These are phyloP conservation scores for Elsinoe fawcettii DNA, from an alignment of 2,329 filamentous ascomycete genomes.

Conservation along the genomic window DNA sequence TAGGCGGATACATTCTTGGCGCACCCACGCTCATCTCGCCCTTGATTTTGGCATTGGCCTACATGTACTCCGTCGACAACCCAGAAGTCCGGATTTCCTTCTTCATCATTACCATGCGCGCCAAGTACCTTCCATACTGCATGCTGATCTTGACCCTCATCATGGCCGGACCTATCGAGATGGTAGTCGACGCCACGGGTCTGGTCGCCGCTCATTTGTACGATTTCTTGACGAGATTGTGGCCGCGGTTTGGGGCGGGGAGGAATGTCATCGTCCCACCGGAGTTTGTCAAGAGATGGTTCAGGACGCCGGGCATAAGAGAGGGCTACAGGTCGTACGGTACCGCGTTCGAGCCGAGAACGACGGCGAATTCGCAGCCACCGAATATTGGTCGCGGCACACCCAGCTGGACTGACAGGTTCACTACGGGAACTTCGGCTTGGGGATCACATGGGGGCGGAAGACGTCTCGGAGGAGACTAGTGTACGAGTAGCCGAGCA, in stretches of 20 bases:
- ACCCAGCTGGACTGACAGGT: conserved; percentile 27
- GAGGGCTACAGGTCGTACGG: conserved; percentile 51
- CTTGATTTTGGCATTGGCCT: conserved; percentile 70
- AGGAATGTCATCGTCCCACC: conserved; percentile 70
- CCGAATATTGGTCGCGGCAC: conserved; percentile 24
- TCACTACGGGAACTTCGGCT: conserved; percentile 41
- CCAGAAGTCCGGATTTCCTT: conserved; percentile 67
- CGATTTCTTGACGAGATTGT: conserved; percentile 81
- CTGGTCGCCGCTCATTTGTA: conserved; percentile 81
- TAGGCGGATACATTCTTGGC: conserved; percentile 42
- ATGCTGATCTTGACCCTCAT: conserved; percentile 71
- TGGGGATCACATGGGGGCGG: conserved; percentile 59
- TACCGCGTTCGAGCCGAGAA: conserved; percentile 46
- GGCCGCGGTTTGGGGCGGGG: conserved; percentile 82
- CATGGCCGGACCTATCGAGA: conserved; percentile 49
- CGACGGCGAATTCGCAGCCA: conserved; percentile 37
- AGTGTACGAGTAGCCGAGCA: background rate
- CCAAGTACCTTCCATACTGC: conserved; percentile 71
- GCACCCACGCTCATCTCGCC: conserved; percentile 46
- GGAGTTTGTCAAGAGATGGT: conserved; percentile 58
- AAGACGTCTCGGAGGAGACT: conserved; percentile 49
- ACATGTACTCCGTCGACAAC: conserved; percentile 81
- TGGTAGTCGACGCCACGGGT: conserved; percentile 64
- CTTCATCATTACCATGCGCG: conserved; percentile 74
- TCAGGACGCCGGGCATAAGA: conserved; percentile 42